Conservation (phyloP, 108 stramenopile genomes). For the Discostella stelligeroides region DNA sequence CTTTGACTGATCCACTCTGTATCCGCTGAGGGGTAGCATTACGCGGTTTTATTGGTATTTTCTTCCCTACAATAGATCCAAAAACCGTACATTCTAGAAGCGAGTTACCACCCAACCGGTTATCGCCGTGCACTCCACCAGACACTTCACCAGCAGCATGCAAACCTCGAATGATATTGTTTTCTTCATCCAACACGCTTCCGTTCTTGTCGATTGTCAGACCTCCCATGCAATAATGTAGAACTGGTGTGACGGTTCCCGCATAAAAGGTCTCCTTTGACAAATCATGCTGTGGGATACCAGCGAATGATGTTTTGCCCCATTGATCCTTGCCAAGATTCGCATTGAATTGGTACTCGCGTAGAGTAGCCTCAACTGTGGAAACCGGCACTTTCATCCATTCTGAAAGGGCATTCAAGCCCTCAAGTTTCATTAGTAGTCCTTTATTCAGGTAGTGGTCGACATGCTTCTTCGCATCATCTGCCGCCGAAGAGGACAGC, state of each 20-base stretch:
- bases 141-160: constrained; percentile 82
- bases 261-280: constrained; percentile 74
- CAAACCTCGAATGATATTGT: constrained; percentile 58
- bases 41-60: constrained; percentile 64
- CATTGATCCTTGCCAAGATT: constrained; percentile 62
- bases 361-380: constrained; percentile 54
- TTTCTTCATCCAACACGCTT: constrained; percentile 57
- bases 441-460: constrained; percentile 88
- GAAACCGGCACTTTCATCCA: constrained; percentile 60
- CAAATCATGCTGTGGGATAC: constrained; percentile 46
- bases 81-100: constrained; percentile 91
- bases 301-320: constrained; percentile 67
- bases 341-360: constrained; percentile 66
- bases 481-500: constrained; percentile 74
- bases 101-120: constrained; percentile 87
- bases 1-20: constrained; percentile 12
- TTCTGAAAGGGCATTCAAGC: constrained; percentile 70
- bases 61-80: constrained; percentile 85
- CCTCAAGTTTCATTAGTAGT: constrained; percentile 70
- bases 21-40: constrained; percentile 11
- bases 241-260: constrained; percentile 75
- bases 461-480: constrained; percentile 85
- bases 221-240: constrained; percentile 96
- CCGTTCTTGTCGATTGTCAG: constrained; percentile 72
- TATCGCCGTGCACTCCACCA: constrained; percentile 80